A percentile compares a stretch with the other conserved stretches of the same genome.
Conservation (phyloP, 2,329 filamentous ascomycete genomes). For the Diaporthe sp. region DNA sequence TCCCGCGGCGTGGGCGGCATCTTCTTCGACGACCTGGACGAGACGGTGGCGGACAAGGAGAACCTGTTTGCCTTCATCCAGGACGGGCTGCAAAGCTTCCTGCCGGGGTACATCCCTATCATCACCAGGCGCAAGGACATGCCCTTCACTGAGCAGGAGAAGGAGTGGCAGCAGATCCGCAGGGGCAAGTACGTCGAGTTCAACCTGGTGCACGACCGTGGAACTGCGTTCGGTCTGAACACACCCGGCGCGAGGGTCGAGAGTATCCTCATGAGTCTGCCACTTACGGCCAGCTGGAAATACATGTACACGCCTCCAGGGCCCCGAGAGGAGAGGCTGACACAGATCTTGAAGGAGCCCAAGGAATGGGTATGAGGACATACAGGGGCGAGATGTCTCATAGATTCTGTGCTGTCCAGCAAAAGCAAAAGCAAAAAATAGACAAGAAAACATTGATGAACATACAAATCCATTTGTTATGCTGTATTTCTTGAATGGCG, state of each 20-base stretch:
- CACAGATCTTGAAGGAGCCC: conserved; percentile 77
- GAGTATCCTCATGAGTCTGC: conserved; percentile 97
- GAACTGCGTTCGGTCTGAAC: conserved; percentile 93
- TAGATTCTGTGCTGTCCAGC: conserved; percentile 29
- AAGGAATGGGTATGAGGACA: conserved; percentile 74
- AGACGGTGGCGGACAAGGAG: conserved; percentile 86
- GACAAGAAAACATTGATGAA: background rate
- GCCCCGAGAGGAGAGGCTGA: conserved; percentile 82
- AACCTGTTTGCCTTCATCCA: conserved; percentile 91
- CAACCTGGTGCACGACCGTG: conserved; percentile 96
- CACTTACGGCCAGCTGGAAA: conserved; percentile 91
- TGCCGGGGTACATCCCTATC: conserved; percentile 93
- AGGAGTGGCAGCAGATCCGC: conserved; percentile 96
- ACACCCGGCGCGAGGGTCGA: conserved; percentile 93
- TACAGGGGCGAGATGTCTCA: background rate
- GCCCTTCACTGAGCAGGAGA: conserved; percentile 87
- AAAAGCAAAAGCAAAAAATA: conserved; percentile 25
- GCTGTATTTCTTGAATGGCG: too few relatives aligned
- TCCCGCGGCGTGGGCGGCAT: conserved; percentile 92
- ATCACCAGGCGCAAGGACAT: conserved; percentile 90
- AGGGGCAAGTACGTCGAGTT: conserved; percentile 98
- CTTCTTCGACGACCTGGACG: conserved; percentile 98
- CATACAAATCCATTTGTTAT: background rate
- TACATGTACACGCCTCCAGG: conserved; percentile 93
- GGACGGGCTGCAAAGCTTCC: conserved; percentile 86